Percentiles rank a stretch among this genome's conserved stretches.
Conservation (phyloP, 2,329 filamentous ascomycete genomes). For the Parafenestella ontariensis region DNA sequence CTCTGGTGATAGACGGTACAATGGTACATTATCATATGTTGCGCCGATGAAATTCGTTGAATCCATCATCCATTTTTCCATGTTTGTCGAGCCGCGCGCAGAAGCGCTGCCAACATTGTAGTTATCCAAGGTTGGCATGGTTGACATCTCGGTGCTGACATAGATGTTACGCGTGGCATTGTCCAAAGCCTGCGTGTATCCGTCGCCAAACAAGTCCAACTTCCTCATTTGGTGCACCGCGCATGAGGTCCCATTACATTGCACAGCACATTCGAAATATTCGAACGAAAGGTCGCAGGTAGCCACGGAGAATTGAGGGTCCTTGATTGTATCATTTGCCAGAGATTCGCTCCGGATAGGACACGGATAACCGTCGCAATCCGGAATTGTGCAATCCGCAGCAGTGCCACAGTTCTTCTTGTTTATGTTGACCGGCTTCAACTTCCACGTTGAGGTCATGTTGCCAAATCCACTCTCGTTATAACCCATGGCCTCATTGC, state of each 20-base stretch:
- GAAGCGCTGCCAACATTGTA: constrained; percentile 9
- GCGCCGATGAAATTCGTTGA: constrained; percentile 29
- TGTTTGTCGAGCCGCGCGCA: constrained; percentile 26
- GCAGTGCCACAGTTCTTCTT: constrained; percentile 1
- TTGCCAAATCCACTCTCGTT: constrained; percentile 9
- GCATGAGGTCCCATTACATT: constrained; percentile 28
- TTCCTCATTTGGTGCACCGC: constrained; percentile 25
- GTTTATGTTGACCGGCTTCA: constrained; percentile 3
- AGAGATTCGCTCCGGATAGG: constrained; percentile 26
- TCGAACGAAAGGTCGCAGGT: constrained; percentile 24
- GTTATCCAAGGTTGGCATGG: constrained; percentile 28
- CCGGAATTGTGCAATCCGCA: neutral
- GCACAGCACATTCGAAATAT: constrained; percentile 27
- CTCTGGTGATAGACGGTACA: constrained; percentile 25
- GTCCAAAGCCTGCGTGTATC: constrained; percentile 20
- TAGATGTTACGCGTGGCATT: constrained; percentile 9
- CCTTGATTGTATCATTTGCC: constrained; percentile 1
- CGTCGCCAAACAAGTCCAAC: constrained; percentile 22
- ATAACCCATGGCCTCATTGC: constrained; percentile 11
- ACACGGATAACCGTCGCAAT: constrained; percentile 28
- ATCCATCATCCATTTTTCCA: constrained; percentile 36
- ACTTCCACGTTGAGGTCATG: constrained; percentile 25
- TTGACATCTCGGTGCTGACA: constrained; percentile 8
- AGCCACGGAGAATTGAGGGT: constrained; percentile 19
- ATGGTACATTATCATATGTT: constrained; percentile 18